These are phyloP conservation scores for Suhomyces prunicola DNA, from an alignment of 805 yeast genomes.

Conservation along the genomic window DNA sequence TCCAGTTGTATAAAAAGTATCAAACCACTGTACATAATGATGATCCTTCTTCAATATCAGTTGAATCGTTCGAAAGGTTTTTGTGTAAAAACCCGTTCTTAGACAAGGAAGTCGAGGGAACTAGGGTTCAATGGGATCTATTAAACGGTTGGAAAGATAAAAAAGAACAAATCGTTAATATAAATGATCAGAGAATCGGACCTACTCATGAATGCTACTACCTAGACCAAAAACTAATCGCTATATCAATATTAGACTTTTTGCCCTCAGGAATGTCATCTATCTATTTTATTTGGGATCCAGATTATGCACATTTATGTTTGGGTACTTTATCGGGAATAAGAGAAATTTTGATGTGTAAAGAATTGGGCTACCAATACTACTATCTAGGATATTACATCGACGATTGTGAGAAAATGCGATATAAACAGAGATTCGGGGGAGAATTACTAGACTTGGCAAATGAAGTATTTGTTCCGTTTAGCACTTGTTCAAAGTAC, in stretches of 20 bases:
- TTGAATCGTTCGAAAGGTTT: slow-evolving; percentile 56
- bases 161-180: not conserved
- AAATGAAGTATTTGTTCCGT: slow-evolving; percentile 42
- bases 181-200: slow-evolving; percentile 38
- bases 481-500: slow-evolving; percentile 26
- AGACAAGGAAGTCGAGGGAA: slow-evolving; percentile 21
- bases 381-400: slow-evolving; percentile 82
- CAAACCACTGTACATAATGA: slow-evolving; percentile 73
- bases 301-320: slow-evolving; percentile 64
- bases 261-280: slow-evolving; percentile 76
- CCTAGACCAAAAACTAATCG: slow-evolving; percentile 58
- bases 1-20: slow-evolving; percentile 58
- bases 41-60: slow-evolving; percentile 41
- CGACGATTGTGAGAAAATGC: slow-evolving; percentile 78
- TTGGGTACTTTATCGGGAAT: slow-evolving; percentile 78
- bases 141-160: slow-evolving; percentile 41
- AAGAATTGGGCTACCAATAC: slow-evolving; percentile 44
- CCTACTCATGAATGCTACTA: slow-evolving; percentile 81
- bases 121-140: slow-evolving; percentile 33
- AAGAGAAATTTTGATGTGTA: slow-evolving; percentile 59
- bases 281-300: slow-evolving; percentile 87
- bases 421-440: slow-evolving; percentile 74
- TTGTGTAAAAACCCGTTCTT: slow-evolving; percentile 67
- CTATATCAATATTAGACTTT: slow-evolving; percentile 73
- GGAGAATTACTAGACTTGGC: slow-evolving; percentile 65